These are phyloP conservation scores for Cladosporium cucumerinum DNA, from an alignment of 2,329 filamentous ascomycete species.

Conservation along the genomic window DNA sequence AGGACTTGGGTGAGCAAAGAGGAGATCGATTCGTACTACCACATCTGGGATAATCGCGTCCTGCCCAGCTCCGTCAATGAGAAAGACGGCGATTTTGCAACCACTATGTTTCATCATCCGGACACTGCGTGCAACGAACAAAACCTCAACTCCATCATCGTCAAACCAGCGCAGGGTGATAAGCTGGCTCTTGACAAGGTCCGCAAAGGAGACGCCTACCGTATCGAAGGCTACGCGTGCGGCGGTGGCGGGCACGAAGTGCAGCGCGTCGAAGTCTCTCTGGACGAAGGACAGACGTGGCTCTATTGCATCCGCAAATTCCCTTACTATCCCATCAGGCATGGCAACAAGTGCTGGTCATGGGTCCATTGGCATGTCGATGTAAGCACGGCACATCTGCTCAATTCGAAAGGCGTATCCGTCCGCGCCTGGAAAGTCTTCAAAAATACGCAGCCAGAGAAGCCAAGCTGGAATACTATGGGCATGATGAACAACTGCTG, in stretches of 20 bases:
- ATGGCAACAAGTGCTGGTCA: constrained; percentile 54
- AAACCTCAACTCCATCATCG: constrained; percentile 49
- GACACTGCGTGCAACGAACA: constrained; percentile 50
- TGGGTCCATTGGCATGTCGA: constrained; percentile 55
- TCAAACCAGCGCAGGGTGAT: constrained; percentile 47
- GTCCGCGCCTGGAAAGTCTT: constrained; percentile 50
- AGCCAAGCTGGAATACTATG: constrained; percentile 49
- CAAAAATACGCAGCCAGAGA: constrained; percentile 50
- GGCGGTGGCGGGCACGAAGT: constrained; percentile 51
- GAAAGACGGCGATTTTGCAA: constrained; percentile 48
- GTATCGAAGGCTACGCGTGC: constrained; percentile 49
- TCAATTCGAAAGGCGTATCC: constrained; percentile 42
- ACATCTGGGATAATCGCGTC: constrained; percentile 51
- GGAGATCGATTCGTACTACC: constrained; percentile 44
- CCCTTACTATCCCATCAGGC: constrained; percentile 48
- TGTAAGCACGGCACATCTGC: constrained; percentile 43
- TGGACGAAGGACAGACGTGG: constrained; percentile 49
- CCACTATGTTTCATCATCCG: constrained; percentile 48
- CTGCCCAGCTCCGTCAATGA: constrained; percentile 49
- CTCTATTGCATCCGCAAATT: constrained; percentile 49
- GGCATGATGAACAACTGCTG: constrained; percentile 57
- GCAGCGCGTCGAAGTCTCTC: constrained; percentile 48
- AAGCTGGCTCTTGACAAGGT: constrained; percentile 40
- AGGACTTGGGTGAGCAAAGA: constrained; percentile 41
- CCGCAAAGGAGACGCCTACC: constrained; percentile 41